Percentiles rank a stretch among this genome's conserved stretches.
Evolutionary conservation across 441 rosid genomes (phyloP).

Genomic region (Corymbia citriodora): DNA sequence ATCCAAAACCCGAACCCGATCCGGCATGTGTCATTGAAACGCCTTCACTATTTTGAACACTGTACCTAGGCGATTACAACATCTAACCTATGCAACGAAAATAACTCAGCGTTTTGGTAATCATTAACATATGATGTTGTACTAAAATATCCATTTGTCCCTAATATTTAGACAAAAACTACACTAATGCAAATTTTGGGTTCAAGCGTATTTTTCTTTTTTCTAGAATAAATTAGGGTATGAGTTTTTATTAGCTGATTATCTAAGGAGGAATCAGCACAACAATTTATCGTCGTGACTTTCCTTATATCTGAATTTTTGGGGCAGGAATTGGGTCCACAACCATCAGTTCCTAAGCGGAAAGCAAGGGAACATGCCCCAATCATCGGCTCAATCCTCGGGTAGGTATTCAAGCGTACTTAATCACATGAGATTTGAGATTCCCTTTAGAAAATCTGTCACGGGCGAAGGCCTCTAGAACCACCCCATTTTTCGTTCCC

Average conservation of each 20-base stretch:
- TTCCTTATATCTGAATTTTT: background rate
- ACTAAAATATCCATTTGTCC: background rate
- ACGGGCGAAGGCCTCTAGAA: background rate
- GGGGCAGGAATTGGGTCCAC: background rate
- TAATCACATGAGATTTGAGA: background rate
- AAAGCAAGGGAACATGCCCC: background rate
- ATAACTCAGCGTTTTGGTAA: background rate
- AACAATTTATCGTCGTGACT: background rate
- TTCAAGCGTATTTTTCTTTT: background rate
- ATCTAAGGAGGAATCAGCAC: rapidly evolving
- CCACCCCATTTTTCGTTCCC: background rate
- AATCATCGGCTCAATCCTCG: background rate
- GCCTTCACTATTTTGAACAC: background rate
- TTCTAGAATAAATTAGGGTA: background rate
- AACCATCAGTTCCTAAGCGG: background rate
- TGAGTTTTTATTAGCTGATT: rapidly evolving
- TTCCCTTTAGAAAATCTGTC: background rate
- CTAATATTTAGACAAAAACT: background rate
- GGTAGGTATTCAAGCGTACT: background rate
- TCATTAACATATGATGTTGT: background rate
- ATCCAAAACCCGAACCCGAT: background rate
- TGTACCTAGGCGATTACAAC: background rate
- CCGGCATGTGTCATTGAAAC: background rate
- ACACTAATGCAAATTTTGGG: background rate
- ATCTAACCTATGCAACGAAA: background rate